These are phyloP conservation scores for Solanum chilense DNA, from an alignment of 257 asterid genomes.

Conservation along the genomic window DNA sequence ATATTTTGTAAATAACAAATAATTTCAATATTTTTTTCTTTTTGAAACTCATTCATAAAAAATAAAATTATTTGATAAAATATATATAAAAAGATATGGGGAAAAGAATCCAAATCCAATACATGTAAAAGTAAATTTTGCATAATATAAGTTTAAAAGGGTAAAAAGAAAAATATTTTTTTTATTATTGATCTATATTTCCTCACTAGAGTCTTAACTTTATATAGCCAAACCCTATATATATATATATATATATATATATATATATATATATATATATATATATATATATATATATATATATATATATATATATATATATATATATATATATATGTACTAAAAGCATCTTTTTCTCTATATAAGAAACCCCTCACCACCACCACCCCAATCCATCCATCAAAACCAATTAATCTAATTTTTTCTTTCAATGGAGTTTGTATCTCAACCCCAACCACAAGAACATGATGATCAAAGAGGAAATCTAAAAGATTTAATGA, in stretches of 20 bases:
- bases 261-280: background rate
- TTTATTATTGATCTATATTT: background rate
- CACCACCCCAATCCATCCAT: background rate
- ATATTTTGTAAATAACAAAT: background rate
- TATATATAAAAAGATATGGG: background rate
- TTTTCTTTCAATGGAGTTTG: background rate
- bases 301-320: background rate
- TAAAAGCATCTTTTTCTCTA: background rate
- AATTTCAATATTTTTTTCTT: background rate
- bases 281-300: background rate
- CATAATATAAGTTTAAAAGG: background rate
- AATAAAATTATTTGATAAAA: background rate
- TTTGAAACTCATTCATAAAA: background rate
- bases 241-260: background rate
- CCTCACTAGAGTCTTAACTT: background rate
- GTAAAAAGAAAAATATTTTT: too few species aligned
- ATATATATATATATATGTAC: background rate
- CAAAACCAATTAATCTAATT: background rate
- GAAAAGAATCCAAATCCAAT: background rate
- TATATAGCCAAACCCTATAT: background rate
- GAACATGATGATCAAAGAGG: background rate
- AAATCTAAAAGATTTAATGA: background rate
- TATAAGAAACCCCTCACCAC: too few species aligned
- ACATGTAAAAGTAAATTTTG: background rate
- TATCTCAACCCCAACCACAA: background rate